A percentile compares a stretch with the other conserved stretches of the same genome.
Conservation (phyloP, 2,329 filamentous ascomycete species). For the Microsporum ferrugineum region DNA sequence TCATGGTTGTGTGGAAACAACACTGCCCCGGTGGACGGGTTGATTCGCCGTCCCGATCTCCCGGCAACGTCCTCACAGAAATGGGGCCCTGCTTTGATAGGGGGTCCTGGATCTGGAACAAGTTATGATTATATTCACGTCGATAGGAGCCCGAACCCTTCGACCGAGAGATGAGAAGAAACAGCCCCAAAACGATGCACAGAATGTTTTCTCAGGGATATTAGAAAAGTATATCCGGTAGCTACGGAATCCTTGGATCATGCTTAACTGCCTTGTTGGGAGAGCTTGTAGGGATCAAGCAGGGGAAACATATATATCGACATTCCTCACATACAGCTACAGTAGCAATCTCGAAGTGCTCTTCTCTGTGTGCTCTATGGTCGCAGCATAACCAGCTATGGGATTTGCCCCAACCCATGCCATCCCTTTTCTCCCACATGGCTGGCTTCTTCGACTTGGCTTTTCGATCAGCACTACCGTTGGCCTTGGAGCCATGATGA, state of each 20-base stretch:
- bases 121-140: background rate
- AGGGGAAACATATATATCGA: background rate
- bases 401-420: too few relatives aligned
- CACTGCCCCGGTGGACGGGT: background rate
- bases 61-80: background rate
- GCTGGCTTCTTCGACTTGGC: background rate
- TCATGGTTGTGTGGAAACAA: background rate
- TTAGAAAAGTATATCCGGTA: background rate
- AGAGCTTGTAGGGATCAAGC: background rate
- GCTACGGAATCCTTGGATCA: background rate
- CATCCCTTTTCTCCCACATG: background rate
- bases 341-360: too few relatives aligned
- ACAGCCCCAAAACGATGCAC: background rate
- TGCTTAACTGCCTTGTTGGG: background rate
- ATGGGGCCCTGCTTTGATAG: background rate
- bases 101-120: background rate
- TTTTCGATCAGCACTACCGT: background rate
- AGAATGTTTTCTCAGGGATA: background rate
- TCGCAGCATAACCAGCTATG: background rate
- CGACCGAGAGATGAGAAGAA: background rate
- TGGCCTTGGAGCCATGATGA: background rate
- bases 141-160: background rate
- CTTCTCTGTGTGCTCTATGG: background rate
- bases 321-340: too few relatives aligned
- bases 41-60: background rate